Conservation (phyloP, 2,329 filamentous ascomycete genomes). For the Parastagonospora nodorum region DNA sequence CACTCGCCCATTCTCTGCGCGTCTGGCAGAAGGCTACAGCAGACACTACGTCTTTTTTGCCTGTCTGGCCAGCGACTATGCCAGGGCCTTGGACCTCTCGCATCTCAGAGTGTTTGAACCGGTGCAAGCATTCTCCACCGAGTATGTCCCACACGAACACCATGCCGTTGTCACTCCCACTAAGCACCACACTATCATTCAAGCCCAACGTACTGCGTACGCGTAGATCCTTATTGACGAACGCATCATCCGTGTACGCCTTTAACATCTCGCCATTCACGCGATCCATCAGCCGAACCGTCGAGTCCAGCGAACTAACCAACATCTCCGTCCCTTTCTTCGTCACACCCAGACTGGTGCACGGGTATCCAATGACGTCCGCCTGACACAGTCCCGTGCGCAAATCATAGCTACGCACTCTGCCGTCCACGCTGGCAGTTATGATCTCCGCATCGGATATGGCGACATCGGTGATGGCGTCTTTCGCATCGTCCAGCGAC, state of each 20-base stretch:
- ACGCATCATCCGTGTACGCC: slow-evolving; percentile 64
- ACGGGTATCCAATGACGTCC: slow-evolving; percentile 53
- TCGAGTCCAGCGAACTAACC: slow-evolving; percentile 75
- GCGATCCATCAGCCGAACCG: slow-evolving; percentile 80
- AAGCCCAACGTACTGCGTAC: slow-evolving; percentile 76
- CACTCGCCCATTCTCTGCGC: slow-evolving; percentile 55
- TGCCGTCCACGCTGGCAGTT: slow-evolving; percentile 81
- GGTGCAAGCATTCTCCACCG: slow-evolving; percentile 69
- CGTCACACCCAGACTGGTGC: slow-evolving; percentile 77
- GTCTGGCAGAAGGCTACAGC: slow-evolving; percentile 54
- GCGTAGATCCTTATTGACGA: slow-evolving; percentile 72
- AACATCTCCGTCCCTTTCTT: slow-evolving; percentile 76
- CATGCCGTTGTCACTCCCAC: slow-evolving; percentile 77
- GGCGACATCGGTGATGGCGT: slow-evolving; percentile 61
- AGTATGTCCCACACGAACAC: slow-evolving; percentile 85
- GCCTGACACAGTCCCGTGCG: slow-evolving; percentile 68
- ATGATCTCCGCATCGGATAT: slow-evolving; percentile 62
- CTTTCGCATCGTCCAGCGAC: slow-evolving; percentile 72
- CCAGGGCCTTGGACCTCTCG: slow-evolving; percentile 27
- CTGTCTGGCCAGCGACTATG: slow-evolving; percentile 37
- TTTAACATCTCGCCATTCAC: slow-evolving; percentile 73
- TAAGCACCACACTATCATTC: slow-evolving; percentile 77
- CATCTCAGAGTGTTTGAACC: slow-evolving; percentile 55
- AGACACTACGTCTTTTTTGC: slow-evolving; percentile 54
- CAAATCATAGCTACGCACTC: slow-evolving; percentile 81